Evolutionary conservation across 164 flowering plant species (phyloP).

Genomic region (Magnolia sinica): DNA sequence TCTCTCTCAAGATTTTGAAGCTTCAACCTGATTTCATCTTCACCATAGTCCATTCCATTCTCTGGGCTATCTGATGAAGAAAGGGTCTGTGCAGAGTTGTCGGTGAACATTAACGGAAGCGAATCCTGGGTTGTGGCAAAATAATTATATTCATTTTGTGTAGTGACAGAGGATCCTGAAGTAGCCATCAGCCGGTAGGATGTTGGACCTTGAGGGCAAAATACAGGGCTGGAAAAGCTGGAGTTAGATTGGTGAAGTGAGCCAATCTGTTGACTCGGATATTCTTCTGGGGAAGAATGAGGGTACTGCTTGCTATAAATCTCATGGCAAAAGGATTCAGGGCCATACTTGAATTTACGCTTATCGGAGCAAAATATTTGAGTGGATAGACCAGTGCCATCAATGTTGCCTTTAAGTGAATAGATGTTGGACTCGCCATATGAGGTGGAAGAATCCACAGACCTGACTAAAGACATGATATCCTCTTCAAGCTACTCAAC

Average conservation of each 20-base stretch:
- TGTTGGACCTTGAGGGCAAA: conserved; percentile 21
- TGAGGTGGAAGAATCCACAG: conserved; percentile 48
- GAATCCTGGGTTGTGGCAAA: conserved; percentile 11
- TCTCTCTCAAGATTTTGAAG: conserved; percentile 80
- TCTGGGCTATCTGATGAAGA: conserved; percentile 43
- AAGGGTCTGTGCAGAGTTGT: conserved; percentile 10
- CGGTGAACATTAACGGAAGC: conserved; percentile 10
- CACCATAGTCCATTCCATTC: conserved; percentile 41
- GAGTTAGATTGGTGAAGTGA: conserved; percentile 30
- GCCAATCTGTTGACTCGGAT: conserved; percentile 6
- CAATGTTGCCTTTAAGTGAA: conserved; percentile 31
- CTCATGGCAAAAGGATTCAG: conserved; percentile 38
- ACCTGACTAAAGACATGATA: conserved; percentile 50
- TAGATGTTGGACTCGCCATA: conserved; percentile 44
- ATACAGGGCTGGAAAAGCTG: conserved; percentile 27
- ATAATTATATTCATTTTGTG: conserved; percentile 25
- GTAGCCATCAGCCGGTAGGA: conserved; percentile 24
- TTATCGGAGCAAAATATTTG: conserved; percentile 38
- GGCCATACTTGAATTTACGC: conserved; percentile 27
- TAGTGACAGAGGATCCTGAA: conserved; percentile 21
- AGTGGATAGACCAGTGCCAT: conserved; percentile 30
- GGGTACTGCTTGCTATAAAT: conserved; percentile 52
- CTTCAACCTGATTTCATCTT: conserved; percentile 54
- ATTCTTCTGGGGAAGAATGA: conserved; percentile 52
- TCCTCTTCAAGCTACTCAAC: neutral